Percentiles rank a stretch among this genome's conserved stretches.
Conservation (phyloP, 2,329 filamentous ascomycete species). For the Penicillium hesseltinei region DNA sequence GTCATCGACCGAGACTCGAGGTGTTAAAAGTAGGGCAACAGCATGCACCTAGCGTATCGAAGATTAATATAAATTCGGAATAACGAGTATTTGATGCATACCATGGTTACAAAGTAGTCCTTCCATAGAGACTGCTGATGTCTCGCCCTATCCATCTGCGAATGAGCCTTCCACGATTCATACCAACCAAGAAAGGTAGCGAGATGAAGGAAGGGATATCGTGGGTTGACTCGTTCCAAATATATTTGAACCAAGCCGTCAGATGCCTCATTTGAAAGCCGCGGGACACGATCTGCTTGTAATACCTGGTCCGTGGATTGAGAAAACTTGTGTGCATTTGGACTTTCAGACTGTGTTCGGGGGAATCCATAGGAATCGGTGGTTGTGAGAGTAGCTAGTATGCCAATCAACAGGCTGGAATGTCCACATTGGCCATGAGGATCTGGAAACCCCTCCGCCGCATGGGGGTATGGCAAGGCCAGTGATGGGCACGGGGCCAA, state of each 20-base stretch:
- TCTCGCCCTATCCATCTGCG: neutral
- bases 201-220: slow-evolving; percentile 17
- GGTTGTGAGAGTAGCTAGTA: slow-evolving; percentile 10
- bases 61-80: neutral
- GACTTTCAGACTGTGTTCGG: neutral
- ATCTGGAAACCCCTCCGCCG: neutral
- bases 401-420: slow-evolving; percentile 8
- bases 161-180: slow-evolving; percentile 12
- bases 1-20: slow-evolving; percentile 12
- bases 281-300: neutral
- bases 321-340: neutral
- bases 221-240: slow-evolving; percentile 17
- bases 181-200: slow-evolving; percentile 15
- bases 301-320: neutral
- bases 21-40: slow-evolving; percentile 15
- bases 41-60: slow-evolving; percentile 8
- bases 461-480: neutral
- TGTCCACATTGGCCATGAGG: slow-evolving; percentile 8
- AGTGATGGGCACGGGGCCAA: neutral
- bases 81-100: neutral
- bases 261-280: slow-evolving; percentile 5
- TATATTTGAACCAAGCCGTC: slow-evolving; percentile 11
- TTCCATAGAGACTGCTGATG: slow-evolving; percentile 10
- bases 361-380: neutral
- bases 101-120: slow-evolving; percentile 18